Base-by-base conservation (phyloP, 2,329 filamentous ascomycete genomes). In the Colletotrichum tofieldiae region DNA sequence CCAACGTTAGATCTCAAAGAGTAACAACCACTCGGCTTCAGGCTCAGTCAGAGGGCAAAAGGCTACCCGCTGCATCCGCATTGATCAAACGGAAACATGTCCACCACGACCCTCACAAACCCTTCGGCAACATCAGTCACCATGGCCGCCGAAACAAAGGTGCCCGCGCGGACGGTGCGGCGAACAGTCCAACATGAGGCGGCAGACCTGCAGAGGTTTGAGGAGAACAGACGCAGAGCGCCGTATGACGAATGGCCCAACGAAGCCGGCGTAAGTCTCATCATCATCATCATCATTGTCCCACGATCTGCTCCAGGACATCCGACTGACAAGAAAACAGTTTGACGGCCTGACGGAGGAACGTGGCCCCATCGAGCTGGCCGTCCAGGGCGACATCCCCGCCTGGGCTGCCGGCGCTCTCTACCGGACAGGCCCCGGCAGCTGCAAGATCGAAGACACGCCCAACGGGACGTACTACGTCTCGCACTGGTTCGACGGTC, bases 401-500 rank as follows among this genome's bases (percentile, higher is more conserved):
- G 71, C 84, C 1, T 95, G 93, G 85, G 90, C 90, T 4, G 90
- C 92, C 2, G 94, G 94, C 1, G 86, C 88, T 1, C 85, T 96
- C 0, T 96, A 92, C 80, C 88, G 94, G 32, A 95, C 92, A 0
- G 94, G 94, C 0, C 93, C 93, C 0, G 93, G 93, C 1, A 86
- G 88, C 37, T 89, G 88, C 79, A 87, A 87, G 47, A 82, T 94
- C 3, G 85, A 91, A n/a, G 79, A 83, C 54, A 90, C 89, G 0
- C 81, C 88, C 2, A 85, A 85, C 4, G 90, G 90, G n/a, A 88
- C 86, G 0, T 91, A 91, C 77, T 84, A 86, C 41, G 85, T 92
- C 16, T 89, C 86, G 1, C 93, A 96, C 79, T 96, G 94, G 94
- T 96, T 96, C 75, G 94, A 96, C 78, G 93, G 93, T 7, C 90